Conservation (phyloP, 2,329 filamentous ascomycete species). For the Fusarium stilboides region DNA sequence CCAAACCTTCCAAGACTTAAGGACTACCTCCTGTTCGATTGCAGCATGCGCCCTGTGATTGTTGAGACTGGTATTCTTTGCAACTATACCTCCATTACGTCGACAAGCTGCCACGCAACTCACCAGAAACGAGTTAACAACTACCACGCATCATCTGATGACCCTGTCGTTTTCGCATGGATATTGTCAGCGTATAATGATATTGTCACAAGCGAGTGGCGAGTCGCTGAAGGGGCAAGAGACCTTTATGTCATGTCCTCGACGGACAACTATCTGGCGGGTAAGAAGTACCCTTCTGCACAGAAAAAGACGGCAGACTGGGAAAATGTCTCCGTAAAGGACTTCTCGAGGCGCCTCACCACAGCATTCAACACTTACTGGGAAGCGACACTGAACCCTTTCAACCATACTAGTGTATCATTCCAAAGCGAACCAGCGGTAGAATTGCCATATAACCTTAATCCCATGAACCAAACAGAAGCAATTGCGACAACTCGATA, state of each 20-base stretch:
- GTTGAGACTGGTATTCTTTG: conserved; percentile 13
- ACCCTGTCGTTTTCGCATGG: no score
- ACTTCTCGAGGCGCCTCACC: conserved; percentile 19
- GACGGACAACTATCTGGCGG: not conserved
- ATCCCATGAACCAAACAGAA: not conserved
- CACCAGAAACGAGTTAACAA: not conserved
- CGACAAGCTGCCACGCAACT: not conserved
- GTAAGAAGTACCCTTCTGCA: not conserved
- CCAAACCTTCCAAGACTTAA: no score
- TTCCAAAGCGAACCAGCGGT: not conserved
- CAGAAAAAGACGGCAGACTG: not conserved
- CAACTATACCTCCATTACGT: not conserved
- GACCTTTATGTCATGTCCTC: not conserved
- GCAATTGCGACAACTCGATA: not conserved
- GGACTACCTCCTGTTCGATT: not conserved
- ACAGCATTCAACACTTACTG: conserved; percentile 26
- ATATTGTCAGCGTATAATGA: no score
- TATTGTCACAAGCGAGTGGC: not conserved
- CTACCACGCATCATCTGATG: no score
- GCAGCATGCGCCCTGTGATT: not conserved
- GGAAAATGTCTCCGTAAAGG: not conserved
- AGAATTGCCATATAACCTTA: not conserved
- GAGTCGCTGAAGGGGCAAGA: not conserved
- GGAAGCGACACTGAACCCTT: conserved; percentile 10
- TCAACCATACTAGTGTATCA: not conserved